Base-by-base conservation (phyloP, 768 basidiomycete genomes). In the Asterophora lycoperdoides region DNA sequence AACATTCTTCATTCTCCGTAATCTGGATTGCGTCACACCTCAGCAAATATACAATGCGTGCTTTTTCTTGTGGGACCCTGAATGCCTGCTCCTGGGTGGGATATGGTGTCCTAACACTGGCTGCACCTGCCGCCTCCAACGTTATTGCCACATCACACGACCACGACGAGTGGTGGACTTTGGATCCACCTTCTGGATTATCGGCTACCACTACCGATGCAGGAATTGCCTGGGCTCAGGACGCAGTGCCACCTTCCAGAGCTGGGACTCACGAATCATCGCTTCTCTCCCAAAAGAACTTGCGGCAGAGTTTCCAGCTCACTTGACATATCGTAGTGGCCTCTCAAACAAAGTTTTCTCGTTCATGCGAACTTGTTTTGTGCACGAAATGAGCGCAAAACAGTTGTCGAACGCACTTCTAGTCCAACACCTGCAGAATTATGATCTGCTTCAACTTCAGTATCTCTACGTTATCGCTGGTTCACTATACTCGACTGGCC, bases 391-490 rank as follows among this genome's bases (percentile, higher is more conserved):
- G 51, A 59, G 62, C 1, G 48, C 64, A 2, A 61, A 56, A 19
- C 64, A 60, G 29, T 64, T 66, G 20, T 51, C 61, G 0, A 57
- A 62, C 39, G 37, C 48, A 2, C 39, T 66, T 10, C 42, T 51
- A 3, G 50, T 52, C 1, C 53, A 54, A n/a, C 61, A 63, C 45
- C 37, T 56, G 8, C 52, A 55, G 3, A 40, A 48, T 14, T 62
- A 57, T 29, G 57, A n/a, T n/a, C n/a, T n/a, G n/a, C n/a, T n/a
- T n/a, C n/a, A n/a, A n/a, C n/a, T n/a, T n/a, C n/a, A n/a, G n/a
- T n/a, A n/a, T n/a, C n/a, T n/a, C n/a, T n/a, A n/a, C n/a, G n/a
- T n/a, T n/a, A n/a, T n/a, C n/a, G n/a, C n/a, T n/a, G n/a, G n/a
- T n/a, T n/a, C n/a, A n/a, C n/a, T n/a, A n/a, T n/a, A n/a, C n/a